phyloP scores from a whole-genome alignment of 371 early-diverging fungal species.

The Mortierella polycephala region DNA sequence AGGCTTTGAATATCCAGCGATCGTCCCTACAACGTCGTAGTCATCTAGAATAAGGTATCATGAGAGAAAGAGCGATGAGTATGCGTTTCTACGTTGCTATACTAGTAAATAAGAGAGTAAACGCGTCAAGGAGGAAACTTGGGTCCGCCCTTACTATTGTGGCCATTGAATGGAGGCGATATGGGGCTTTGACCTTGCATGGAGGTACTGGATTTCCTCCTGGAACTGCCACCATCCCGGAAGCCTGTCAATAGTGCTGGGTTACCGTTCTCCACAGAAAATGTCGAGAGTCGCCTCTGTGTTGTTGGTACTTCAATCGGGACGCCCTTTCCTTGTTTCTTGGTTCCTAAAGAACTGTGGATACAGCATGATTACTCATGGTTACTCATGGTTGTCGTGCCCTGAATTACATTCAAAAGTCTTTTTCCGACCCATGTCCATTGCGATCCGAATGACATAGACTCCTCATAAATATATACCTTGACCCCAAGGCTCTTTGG shows the following conservation, averaged over 20 bases:
- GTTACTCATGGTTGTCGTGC: background rate
- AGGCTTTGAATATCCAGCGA: background rate
- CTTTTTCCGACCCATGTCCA: too few species aligned
- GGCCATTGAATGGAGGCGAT: slow-evolving; percentile 1
- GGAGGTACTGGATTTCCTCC: slow-evolving; percentile 14
- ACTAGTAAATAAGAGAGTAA: background rate
- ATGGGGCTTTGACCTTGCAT: slow-evolving; percentile 4
- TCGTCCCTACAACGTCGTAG: slow-evolving; percentile 17
- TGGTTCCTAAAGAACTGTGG: background rate
- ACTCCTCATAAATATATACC: background rate
- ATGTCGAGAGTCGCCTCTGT: slow-evolving; percentile 13
- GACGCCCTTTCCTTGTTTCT: slow-evolving; percentile 19
- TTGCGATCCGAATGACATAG: too few species aligned
- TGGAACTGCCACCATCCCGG: slow-evolving; percentile 11
- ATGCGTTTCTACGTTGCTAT: background rate
- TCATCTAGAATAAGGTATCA: slow-evolving; percentile 5
- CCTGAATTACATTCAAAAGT: background rate
- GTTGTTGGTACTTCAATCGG: slow-evolving; percentile 36
- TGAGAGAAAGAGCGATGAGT: background rate
- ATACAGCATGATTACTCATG: slow-evolving; percentile 1
- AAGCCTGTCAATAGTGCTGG: slow-evolving; percentile 25
- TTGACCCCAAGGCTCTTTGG: slow-evolving; percentile 1
- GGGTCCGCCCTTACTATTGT: slow-evolving; percentile 1
- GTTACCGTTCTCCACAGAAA: slow-evolving; percentile 8
- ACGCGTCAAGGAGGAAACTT: background rate